These are phyloP conservation scores for Plasmodium ovale DNA, from an alignment of 169 alveolate genomes.

Conservation along the genomic window DNA sequence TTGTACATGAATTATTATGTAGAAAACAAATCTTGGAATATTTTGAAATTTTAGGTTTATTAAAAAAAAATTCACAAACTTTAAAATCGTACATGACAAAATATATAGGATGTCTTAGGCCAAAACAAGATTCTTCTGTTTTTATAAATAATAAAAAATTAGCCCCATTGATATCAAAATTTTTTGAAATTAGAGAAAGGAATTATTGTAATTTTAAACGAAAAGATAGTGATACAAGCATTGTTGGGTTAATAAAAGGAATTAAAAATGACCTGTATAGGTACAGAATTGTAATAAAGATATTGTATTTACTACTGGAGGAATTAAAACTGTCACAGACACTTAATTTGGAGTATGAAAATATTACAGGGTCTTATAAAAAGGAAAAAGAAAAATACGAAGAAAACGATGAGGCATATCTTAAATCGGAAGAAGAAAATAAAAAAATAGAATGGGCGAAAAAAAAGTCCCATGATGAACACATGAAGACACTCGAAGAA, in stretches of 20 bases:
- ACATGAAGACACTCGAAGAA: background rate
- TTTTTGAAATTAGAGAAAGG: slow-evolving; percentile 11
- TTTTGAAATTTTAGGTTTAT: background rate
- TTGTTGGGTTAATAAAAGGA: background rate
- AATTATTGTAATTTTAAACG: background rate
- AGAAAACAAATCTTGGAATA: slow-evolving; percentile 9
- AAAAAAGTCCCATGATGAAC: too few species aligned
- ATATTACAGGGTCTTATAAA: background rate
- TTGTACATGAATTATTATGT: slow-evolving; percentile 27
- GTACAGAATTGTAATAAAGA: slow-evolving; percentile 6
- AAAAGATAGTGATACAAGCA: background rate
- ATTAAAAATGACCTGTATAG: background rate
- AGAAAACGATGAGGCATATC: background rate
- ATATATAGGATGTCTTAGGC: background rate
- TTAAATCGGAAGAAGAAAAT: background rate
- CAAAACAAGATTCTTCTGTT: background rate
- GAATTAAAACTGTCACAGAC: background rate
- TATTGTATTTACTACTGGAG: slow-evolving; percentile 8
- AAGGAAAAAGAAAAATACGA: background rate
- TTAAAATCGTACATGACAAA: background rate
- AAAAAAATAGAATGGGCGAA: background rate
- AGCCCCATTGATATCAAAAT: slow-evolving; percentile 1
- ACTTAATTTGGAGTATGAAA: slow-evolving; percentile 1
- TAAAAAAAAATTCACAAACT: background rate
- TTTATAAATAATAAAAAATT: background rate